Conservation (phyloP, 805 yeast species). For the Hanseniaspora jakobsenii region DNA sequence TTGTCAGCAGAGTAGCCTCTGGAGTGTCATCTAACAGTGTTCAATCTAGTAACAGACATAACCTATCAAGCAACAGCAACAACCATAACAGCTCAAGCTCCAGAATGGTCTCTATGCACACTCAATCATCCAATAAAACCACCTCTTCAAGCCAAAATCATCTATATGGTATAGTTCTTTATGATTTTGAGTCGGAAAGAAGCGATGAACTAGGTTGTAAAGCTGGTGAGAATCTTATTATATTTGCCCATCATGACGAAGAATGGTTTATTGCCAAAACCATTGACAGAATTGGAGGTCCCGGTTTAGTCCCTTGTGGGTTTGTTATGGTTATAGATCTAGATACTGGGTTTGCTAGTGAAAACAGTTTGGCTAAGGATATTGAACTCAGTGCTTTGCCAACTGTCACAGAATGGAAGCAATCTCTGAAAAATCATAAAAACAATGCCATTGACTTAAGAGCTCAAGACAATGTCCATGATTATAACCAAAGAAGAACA, state of each 20-base stretch:
- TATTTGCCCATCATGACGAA: constrained; percentile 89
- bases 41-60: background rate
- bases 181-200: constrained; percentile 66
- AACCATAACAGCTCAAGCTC: constrained; percentile 19
- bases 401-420: constrained; percentile 92
- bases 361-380: constrained; percentile 42
- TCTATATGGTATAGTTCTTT: constrained; percentile 73
- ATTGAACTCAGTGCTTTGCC: constrained; percentile 66
- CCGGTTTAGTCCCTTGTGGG: constrained; percentile 87
- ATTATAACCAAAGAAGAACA: background rate
- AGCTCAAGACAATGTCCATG: constrained; percentile 20
- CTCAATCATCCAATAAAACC: no score
- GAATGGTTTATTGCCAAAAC: constrained; percentile 99
- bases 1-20: constrained; percentile 17
- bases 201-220: constrained; percentile 73
- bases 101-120: no score
- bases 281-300: constrained; percentile 88
- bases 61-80: background rate
- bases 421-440: constrained; percentile 77
- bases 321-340: constrained; percentile 80
- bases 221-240: constrained; percentile 79
- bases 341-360: constrained; percentile 47
- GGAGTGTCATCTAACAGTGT: constrained; percentile 18
- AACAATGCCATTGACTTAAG: constrained; percentile 71
- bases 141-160: no score